Percentiles rank a stretch among this genome's conserved stretches.
Evolutionary conservation across 257 asterid species (phyloP).

Genomic region (Solanum sitiens): DNA sequence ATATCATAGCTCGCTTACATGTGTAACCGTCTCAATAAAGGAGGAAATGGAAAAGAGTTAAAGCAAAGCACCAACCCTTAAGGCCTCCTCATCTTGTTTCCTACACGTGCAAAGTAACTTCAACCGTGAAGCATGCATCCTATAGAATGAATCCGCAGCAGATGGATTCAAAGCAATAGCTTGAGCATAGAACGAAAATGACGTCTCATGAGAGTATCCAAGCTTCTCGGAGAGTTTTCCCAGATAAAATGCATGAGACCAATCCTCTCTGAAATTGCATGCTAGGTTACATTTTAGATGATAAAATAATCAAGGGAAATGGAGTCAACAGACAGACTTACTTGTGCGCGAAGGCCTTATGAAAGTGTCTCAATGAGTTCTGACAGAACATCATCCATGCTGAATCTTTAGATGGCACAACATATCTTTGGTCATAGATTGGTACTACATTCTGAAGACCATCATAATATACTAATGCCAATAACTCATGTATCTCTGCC

Average conservation of each 20-base stretch:
- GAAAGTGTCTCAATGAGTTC: slow-evolving; percentile 80
- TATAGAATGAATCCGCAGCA: slow-evolving; percentile 94
- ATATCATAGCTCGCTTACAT: background rate
- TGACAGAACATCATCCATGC: slow-evolving; percentile 80
- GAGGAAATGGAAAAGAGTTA: background rate
- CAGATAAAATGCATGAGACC: slow-evolving; percentile 92
- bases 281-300: slow-evolving; percentile 5
- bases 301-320: slow-evolving; percentile 12
- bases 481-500: slow-evolving; percentile 95
- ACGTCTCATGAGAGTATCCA: slow-evolving; percentile 49
- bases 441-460: slow-evolving; percentile 98
- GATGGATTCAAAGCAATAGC: slow-evolving; percentile 82
- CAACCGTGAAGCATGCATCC: slow-evolving; percentile 96
- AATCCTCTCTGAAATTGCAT: slow-evolving; percentile 67
- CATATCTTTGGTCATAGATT: slow-evolving; percentile 82
- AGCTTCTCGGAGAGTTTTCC: slow-evolving; percentile 96
- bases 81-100: slow-evolving; percentile 56
- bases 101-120: slow-evolving; percentile 72
- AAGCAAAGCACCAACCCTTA: slow-evolving; percentile 44
- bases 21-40: background rate
- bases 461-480: slow-evolving; percentile 93
- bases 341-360: slow-evolving; percentile 82
- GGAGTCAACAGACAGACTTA: slow-evolving; percentile 24
- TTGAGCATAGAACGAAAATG: slow-evolving; percentile 70
- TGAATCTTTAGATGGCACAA: slow-evolving; percentile 56